Evolutionary conservation across 768 basidiomycete genomes (phyloP).

Genomic region (Boletus sp.): DNA sequence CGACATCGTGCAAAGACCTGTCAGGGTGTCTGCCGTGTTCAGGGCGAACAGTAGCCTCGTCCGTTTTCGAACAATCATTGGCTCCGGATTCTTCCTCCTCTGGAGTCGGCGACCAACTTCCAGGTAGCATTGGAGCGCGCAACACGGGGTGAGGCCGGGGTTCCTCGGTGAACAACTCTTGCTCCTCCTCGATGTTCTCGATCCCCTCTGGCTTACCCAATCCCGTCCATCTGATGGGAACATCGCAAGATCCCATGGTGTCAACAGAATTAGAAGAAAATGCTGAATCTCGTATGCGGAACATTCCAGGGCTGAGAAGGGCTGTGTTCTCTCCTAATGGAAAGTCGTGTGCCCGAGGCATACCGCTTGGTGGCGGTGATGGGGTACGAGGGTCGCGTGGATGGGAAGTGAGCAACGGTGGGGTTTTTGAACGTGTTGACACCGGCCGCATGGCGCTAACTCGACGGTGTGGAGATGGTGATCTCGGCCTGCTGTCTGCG

Average conservation of each 20-base stretch:
- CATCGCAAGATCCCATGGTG: conserved; percentile 45
- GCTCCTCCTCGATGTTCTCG: conserved; percentile 36
- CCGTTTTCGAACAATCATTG: conserved; percentile 24
- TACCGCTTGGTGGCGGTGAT: conserved; percentile 20
- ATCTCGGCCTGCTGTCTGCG: conserved; percentile 17
- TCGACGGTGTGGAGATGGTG: conserved; percentile 25
- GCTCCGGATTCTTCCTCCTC: conserved; percentile 45
- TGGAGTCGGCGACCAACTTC: conserved; percentile 55
- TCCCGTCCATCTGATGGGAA: conserved; percentile 66
- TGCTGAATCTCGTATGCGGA: conserved; percentile 59
- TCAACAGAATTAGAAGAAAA: conserved; percentile 48
- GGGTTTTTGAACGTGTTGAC: conserved; percentile 40
- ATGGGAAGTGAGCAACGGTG: conserved; percentile 37
- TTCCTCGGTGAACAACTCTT: conserved; percentile 29
- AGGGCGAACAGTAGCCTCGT: conserved; percentile 27
- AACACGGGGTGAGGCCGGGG: conserved; percentile 22
- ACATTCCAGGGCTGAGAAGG: conserved; percentile 57
- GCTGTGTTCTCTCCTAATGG: conserved; percentile 26
- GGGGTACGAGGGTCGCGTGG: conserved; percentile 25
- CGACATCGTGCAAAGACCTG: conserved; percentile 47
- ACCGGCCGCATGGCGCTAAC: conserved; percentile 32
- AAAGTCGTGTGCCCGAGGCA: conserved; percentile 22
- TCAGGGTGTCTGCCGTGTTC: conserved; percentile 30
- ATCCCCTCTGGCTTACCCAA: conserved; percentile 38
- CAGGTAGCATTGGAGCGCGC: conserved; percentile 45